Conservation (phyloP, 306 rosid species). For the Vicia faba region DNA sequence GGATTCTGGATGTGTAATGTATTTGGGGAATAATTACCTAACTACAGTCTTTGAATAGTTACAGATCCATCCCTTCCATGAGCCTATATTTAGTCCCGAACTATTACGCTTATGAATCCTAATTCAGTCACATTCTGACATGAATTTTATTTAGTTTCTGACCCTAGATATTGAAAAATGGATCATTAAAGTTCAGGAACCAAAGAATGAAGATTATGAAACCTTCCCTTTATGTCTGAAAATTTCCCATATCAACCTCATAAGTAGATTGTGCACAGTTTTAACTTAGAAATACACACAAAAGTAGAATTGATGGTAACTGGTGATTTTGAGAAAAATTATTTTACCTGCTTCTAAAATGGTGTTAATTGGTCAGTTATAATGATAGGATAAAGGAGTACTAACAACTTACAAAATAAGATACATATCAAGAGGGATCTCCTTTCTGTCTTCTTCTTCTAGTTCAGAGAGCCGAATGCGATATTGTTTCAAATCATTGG, state of each 20-base stretch:
- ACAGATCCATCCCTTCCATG: too few species aligned
- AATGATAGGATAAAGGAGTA: constrained; percentile 30
- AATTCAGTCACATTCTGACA: constrained; percentile 7
- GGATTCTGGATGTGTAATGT: not conserved
- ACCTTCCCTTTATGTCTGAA: constrained; percentile 1
- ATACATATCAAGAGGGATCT: constrained; percentile 86
- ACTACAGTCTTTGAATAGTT: too few species aligned
- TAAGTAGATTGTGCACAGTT: constrained; percentile 19
- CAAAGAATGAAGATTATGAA: constrained; percentile 20
- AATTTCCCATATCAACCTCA: constrained; percentile 19
- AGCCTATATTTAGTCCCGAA: not conserved
- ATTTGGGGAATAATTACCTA: not conserved
- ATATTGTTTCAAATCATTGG: constrained; percentile 81
- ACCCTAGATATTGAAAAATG: constrained; percentile 12
- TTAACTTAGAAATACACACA: constrained; percentile 24
- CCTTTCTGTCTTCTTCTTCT: constrained; percentile 87
- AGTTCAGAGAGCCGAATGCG: constrained; percentile 68
- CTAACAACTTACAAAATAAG: constrained; percentile 73
- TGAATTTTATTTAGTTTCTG: constrained; percentile 21
- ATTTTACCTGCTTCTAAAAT: constrained; percentile 20
- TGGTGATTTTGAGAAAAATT: not conserved
- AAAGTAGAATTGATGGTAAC: constrained; percentile 18
- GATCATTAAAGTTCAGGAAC: constrained; percentile 1
- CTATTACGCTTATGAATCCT: constrained; percentile 23
- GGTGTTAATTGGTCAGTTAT: constrained; percentile 18